These are phyloP conservation scores for Geotrichum ghanense DNA, from an alignment of 805 yeast genomes.

Conservation along the genomic window DNA sequence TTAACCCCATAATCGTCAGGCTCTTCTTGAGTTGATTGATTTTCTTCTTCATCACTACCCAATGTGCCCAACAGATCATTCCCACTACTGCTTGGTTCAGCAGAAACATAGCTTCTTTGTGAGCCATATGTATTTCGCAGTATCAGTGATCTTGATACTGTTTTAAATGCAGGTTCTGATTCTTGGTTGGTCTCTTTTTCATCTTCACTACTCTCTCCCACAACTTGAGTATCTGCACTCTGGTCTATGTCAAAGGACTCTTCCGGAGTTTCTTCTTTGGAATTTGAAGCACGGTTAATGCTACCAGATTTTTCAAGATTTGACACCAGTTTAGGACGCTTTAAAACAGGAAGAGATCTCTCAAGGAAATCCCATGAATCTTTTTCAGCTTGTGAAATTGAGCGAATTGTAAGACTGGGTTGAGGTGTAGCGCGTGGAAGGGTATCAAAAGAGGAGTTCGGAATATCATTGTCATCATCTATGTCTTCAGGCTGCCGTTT, in stretches of 20 bases:
- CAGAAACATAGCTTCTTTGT: neutral
- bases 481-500: too few relatives aligned
- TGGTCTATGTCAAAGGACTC: neutral
- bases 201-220: neutral
- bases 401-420: neutral
- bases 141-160: neutral
- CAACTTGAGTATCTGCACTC: neutral
- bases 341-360: neutral
- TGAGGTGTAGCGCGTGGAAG: neutral
- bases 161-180: too few relatives aligned
- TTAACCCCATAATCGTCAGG: slow-evolving; percentile 1
- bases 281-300: too few relatives aligned
- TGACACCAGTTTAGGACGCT: slow-evolving; percentile 1
- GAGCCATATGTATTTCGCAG: neutral
- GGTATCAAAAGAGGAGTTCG: too few relatives aligned
- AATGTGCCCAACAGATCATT: neutral
- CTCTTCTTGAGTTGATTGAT: neutral
- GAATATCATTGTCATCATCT: too few relatives aligned
- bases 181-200: too few relatives aligned
- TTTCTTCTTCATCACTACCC: neutral
- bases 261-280: neutral
- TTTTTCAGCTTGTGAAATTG: neutral
- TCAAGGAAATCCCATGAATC: neutral
- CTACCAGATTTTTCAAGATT: neutral
- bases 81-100: neutral